phyloP scores from a whole-genome alignment of 2,329 filamentous ascomycete species.

The Botryotinia narcissicola region DNA sequence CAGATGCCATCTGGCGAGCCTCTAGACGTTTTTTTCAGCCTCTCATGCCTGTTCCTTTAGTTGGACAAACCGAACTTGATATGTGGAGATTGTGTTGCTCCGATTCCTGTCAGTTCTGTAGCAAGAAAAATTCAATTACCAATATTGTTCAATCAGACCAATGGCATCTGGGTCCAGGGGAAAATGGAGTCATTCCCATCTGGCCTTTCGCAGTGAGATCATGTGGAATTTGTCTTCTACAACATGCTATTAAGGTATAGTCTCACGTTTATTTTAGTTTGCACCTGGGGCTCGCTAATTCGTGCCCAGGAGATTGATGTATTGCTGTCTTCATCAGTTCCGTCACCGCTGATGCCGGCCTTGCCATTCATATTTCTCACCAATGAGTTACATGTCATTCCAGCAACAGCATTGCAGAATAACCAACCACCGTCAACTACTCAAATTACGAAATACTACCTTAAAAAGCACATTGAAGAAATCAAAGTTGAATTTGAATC shows the following conservation, averaged over 20 bases:
- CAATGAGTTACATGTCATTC: conserved; percentile 57
- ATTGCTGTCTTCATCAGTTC: conserved; percentile 58
- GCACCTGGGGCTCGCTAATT: conserved; percentile 29
- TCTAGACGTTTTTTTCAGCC: conserved; percentile 65
- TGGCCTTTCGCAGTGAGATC: conserved; percentile 69
- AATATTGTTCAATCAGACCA: conserved; percentile 40
- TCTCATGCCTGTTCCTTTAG: conserved; percentile 66
- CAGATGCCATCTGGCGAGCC: conserved; percentile 68
- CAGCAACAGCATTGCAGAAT: conserved; percentile 53
- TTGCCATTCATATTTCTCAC: conserved; percentile 68
- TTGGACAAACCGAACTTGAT: conserved; percentile 63
- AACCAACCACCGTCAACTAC: conserved; percentile 47
- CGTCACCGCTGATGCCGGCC: conserved; percentile 62
- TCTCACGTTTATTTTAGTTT: conserved; percentile 22
- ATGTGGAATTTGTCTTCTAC: conserved; percentile 64
- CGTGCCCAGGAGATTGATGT: conserved; percentile 64
- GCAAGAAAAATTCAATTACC: conserved; percentile 40
- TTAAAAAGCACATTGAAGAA: conserved; percentile 58
- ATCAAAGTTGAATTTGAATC: conserved; percentile 62
- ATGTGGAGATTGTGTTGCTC: conserved; percentile 73
- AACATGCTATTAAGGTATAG: conserved; percentile 63
- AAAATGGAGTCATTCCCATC: conserved; percentile 58
- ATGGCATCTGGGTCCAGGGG: conserved; percentile 61
- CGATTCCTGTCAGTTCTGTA: conserved; percentile 66
- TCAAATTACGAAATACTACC: conserved; percentile 65